A percentile compares a stretch with the other conserved stretches of the same genome.
Conservation (phyloP, 106 monocot species). For the Vanilla planifolia region DNA sequence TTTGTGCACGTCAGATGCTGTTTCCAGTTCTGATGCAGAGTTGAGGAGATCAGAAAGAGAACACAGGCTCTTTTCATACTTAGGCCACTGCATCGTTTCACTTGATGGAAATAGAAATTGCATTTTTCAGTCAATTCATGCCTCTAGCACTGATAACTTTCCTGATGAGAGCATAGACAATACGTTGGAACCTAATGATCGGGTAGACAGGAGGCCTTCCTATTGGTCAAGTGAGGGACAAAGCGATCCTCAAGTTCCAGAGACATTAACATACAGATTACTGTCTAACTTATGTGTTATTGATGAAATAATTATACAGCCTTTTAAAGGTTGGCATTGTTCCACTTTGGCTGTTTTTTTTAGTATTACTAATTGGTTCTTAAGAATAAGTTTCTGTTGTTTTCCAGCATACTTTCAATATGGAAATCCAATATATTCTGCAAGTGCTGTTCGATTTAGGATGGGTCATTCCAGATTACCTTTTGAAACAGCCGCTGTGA, state of each 20-base stretch:
- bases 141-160: slow-evolving; percentile 90
- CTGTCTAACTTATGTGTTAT: slow-evolving; percentile 51
- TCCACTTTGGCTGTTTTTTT: background rate
- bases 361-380: background rate
- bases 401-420: slow-evolving; percentile 51
- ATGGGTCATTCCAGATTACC: slow-evolving; percentile 32
- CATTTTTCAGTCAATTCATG: slow-evolving; percentile 35
- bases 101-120: slow-evolving; percentile 22
- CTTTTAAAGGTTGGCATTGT: slow-evolving; percentile 67
- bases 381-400: background rate
- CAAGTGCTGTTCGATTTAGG: slow-evolving; percentile 55
- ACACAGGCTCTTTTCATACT: slow-evolving; percentile 43
- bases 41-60: slow-evolving; percentile 37
- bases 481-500: background rate
- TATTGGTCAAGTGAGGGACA: slow-evolving; percentile 94
- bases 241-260: slow-evolving; percentile 45
- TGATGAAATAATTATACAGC: slow-evolving; percentile 65
- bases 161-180: slow-evolving; percentile 72
- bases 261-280: slow-evolving; percentile 64
- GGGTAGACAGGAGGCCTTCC: slow-evolving; percentile 36
- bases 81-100: slow-evolving; percentile 26
- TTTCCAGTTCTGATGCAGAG: slow-evolving; percentile 34
- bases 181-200: slow-evolving; percentile 49
- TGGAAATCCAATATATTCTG: slow-evolving; percentile 63
- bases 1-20: slow-evolving; percentile 15